Conservation (phyloP, 2,329 filamentous ascomycete species). For the Phyllosticta citrichinensis region DNA sequence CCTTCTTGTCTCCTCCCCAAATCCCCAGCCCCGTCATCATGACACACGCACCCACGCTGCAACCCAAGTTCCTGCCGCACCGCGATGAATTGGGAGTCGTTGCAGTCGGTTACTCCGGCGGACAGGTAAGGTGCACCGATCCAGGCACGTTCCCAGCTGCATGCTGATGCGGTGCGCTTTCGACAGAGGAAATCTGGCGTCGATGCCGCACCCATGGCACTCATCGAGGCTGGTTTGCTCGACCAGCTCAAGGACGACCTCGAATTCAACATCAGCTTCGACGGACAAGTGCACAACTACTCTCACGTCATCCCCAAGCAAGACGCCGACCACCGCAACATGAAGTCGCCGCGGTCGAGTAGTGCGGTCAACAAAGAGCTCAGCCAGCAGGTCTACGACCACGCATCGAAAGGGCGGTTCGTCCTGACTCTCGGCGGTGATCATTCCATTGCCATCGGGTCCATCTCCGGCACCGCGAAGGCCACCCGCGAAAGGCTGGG, state of each 20-base stretch:
- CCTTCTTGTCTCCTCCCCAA: background rate
- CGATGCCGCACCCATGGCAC: conserved; percentile 77
- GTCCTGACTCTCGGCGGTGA: conserved; percentile 92
- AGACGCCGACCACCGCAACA: conserved; percentile 75
- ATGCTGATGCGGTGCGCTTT: conserved; percentile 12
- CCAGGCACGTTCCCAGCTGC: background rate
- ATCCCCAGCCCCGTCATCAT: conserved; percentile 22
- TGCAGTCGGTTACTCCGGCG: conserved; percentile 91
- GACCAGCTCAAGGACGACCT: conserved; percentile 75
- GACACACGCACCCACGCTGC: conserved; percentile 48
- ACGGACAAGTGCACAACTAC: conserved; percentile 75
- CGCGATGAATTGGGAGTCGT: conserved; percentile 79
- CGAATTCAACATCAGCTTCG: conserved; percentile 78
- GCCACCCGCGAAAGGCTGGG: conserved; percentile 74
- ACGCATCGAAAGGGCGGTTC: conserved; percentile 73
- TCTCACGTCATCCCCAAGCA: conserved; percentile 57
- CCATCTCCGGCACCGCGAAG: conserved; percentile 75
- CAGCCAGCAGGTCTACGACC: conserved; percentile 74
- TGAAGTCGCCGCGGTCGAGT: conserved; percentile 88
- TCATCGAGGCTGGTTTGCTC: conserved; percentile 82
- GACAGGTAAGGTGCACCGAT: conserved; percentile 56
- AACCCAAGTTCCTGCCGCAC: conserved; percentile 68
- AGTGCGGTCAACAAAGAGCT: conserved; percentile 76
- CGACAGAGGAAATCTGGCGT: conserved; percentile 80
- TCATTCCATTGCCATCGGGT: conserved; percentile 93